Evolutionary conservation across 768 basidiomycete genomes (phyloP).

Genomic region (Boletus edulis): DNA sequence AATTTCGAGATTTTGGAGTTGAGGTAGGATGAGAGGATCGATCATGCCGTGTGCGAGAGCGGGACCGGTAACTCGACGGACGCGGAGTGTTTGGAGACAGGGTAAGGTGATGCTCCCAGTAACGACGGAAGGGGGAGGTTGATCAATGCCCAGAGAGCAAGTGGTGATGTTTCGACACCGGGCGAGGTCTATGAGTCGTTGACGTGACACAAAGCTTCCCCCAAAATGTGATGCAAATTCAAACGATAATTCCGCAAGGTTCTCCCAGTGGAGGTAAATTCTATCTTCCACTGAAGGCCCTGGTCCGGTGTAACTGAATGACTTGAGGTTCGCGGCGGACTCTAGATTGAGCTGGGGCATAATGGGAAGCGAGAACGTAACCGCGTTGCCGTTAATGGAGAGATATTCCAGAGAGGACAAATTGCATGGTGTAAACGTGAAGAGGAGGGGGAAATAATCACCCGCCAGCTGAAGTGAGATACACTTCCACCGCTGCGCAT

Average conservation of each 20-base stretch:
- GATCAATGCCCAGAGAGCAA: constrained; percentile 13
- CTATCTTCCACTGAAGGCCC: neutral
- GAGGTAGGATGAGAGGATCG: constrained; percentile 17
- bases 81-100: constrained; percentile 13
- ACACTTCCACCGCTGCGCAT: too few relatives aligned
- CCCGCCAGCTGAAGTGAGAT: neutral
- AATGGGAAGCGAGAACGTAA: neutral
- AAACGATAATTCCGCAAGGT: constrained; percentile 14
- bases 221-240: constrained; percentile 6
- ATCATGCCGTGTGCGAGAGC: neutral
- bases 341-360: neutral
- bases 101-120: constrained; percentile 3
- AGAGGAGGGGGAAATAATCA: constrained; percentile 8
- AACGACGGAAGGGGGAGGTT: neutral
- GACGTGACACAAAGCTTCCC: neutral
- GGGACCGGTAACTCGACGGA: constrained; percentile 2
- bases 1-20: constrained; percentile 15
- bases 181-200: neutral
- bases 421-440: constrained; percentile 13
- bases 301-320: constrained; percentile 14
- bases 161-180: constrained; percentile 17
- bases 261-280: constrained; percentile 10
- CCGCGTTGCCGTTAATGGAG: neutral
- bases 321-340: constrained; percentile 10
- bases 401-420: constrained; percentile 14